Base-by-base conservation (phyloP, 768 basidiomycete species). In the Pleurotus platypus region DNA sequence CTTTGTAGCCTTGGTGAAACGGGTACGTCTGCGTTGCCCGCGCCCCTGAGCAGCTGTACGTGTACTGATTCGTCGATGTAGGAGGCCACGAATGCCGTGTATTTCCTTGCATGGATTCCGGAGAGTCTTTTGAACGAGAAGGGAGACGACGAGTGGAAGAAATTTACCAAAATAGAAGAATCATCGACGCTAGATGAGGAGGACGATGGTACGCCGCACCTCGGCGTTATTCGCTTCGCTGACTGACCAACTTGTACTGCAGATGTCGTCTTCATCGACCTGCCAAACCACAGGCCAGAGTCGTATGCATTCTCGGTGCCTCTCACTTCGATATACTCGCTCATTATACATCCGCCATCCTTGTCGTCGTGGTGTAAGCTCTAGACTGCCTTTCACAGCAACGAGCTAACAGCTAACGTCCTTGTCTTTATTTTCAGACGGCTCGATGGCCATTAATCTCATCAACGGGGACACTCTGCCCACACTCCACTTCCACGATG, bases 241-340 rank as follows among this genome's bases (percentile, higher is more conserved):
- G 39, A 16, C 42, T 35, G 8, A 35, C 30, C 8, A 3, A 1
- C 30, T 35, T 55, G n/a, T 58, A 15, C 45, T 42, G 22, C 59
- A 93, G 92, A 94, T 65, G 86, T 86, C 26, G 89, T 94, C 20
- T 79, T 94, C 42, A 92, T 94, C 60, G 89, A 93, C 62, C 77
- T 93, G 55, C 93, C 93, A 30, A 83, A 83, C 1, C 87, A 89
- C 62, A 78, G 88, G 49, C 89, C 92, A 2, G 92, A 95, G 69
- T 90, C 90, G 16, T 97, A 97, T 66, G 93, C 94, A 1, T 97
- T 97, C 74, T 95, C 94, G n/a, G 90, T 96, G 0, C 90, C 94
- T 8, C 66, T 97, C 46, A 89, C 89, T 0, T 89, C 89, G 8
- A 85, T 98, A 63, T 97, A 96, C 67, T 95, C 92, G 8, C 80